These are phyloP conservation scores for Patellifolia procumbens DNA, from an alignment of 179 eudicot genomes.

Conservation along the genomic window DNA sequence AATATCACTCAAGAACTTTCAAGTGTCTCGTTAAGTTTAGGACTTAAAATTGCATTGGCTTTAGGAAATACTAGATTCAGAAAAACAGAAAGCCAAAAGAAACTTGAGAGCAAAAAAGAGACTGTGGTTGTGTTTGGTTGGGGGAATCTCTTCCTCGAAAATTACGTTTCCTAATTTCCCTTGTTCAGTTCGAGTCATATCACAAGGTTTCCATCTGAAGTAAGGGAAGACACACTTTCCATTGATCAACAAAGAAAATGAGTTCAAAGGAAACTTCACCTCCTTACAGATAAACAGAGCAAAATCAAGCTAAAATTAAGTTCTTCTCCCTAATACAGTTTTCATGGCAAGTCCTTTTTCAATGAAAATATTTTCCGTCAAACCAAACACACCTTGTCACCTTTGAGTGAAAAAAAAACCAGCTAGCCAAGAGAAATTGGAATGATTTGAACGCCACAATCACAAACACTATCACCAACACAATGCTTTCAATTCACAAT, in stretches of 20 bases:
- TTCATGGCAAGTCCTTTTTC: too few relatives aligned
- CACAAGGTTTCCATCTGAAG: too few relatives aligned
- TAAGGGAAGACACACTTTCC: too few relatives aligned
- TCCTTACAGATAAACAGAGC: too few relatives aligned
- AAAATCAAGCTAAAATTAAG: too few relatives aligned
- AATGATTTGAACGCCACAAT: constrained; percentile 62
- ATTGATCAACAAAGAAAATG: too few relatives aligned
- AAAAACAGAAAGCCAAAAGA: background rate
- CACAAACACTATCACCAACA: constrained; percentile 32
- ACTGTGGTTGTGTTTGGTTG: background rate
- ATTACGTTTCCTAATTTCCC: too few relatives aligned
- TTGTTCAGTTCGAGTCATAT: too few relatives aligned
- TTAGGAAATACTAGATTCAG: background rate
- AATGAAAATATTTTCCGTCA: too few relatives aligned
- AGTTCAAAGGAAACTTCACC: too few relatives aligned
- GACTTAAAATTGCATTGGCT: background rate
- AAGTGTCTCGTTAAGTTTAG: background rate
- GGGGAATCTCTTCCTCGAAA: too few relatives aligned
- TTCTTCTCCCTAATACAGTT: too few relatives aligned
- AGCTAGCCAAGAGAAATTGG: constrained; percentile 68
- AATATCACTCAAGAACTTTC: background rate
- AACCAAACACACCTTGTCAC: background rate
- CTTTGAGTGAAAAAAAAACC: background rate
- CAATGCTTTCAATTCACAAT: background rate
- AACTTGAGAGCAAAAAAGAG: background rate